Percentiles rank a stretch among this genome's conserved stretches.
Conservation (phyloP, 352 stramenopile species). For the Phytophthora pinifolia region DNA sequence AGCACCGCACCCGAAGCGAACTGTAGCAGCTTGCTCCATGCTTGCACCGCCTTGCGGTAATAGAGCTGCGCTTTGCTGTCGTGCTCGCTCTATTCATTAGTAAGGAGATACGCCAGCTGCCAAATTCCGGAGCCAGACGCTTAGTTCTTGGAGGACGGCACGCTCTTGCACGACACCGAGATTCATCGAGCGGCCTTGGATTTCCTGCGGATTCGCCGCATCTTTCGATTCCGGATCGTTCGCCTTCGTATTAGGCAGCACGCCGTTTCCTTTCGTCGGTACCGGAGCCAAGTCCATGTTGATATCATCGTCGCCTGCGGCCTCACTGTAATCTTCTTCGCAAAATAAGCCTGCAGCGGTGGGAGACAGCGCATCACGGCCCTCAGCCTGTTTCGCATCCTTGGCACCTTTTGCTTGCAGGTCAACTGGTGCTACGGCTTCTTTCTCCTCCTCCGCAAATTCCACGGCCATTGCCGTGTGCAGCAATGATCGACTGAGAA, state of each 20-base stretch:
- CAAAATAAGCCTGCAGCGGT: slow-evolving; percentile 55
- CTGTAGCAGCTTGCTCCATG: background rate
- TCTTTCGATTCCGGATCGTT: slow-evolving; percentile 4
- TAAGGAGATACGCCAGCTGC: slow-evolving; percentile 18
- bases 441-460: slow-evolving; percentile 24
- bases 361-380: slow-evolving; percentile 37
- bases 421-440: background rate
- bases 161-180: slow-evolving; percentile 62
- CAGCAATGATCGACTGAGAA: slow-evolving; percentile 58
- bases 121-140: slow-evolving; percentile 71
- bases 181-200: slow-evolving; percentile 1
- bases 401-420: slow-evolving; percentile 8
- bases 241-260: background rate
- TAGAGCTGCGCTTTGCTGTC: slow-evolving; percentile 23
- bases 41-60: slow-evolving; percentile 6
- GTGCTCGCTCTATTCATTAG: slow-evolving; percentile 15
- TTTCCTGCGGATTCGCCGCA: slow-evolving; percentile 4
- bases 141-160: slow-evolving; percentile 80
- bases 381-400: slow-evolving; percentile 7
- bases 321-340: slow-evolving; percentile 65
- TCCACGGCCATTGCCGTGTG: slow-evolving; percentile 48
- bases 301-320: slow-evolving; percentile 20
- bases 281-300: background rate
- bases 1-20: background rate
- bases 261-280: slow-evolving; percentile 10